Evolutionary conservation across 2,329 filamentous ascomycete genomes (phyloP), one percentile per base, ranked within the genome.

Genomic region (Keithomyces neogunnii): DNA sequence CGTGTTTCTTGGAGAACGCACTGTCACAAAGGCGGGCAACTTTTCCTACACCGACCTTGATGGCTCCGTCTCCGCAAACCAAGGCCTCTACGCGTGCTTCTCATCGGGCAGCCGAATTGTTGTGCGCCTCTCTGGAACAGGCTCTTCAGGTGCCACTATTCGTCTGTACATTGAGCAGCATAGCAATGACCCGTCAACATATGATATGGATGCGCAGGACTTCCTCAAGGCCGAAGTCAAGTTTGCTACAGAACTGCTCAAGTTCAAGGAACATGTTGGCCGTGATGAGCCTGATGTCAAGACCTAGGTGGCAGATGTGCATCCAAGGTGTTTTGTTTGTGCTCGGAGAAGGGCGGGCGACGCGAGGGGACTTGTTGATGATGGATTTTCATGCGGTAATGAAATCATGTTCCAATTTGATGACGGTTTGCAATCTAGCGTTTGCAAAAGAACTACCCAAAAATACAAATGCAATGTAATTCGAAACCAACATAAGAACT

Each of bases 21-120:
- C 89, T 64, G 89, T 96, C 43, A 75, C 83, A 47, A 88, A 95
- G 62, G 92, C 91, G 5, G 93, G 91, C 59, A 91, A 99, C 79
- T 99, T 99, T 72, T 89, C 89, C 33, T 99, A 99, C 80, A 97
- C 89, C 7, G 93, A 99, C 66, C 84, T 99, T n/a, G 93, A 99
- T 64, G 93, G 92, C 55, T 96, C 89, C 58, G 89, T 97, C 50
- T 87, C 89, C 64, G 89, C 90, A 67, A 95, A 96, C 77, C 93
- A 99, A 75, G 93, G 93, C 58, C 84, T 99, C 60, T 99, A 88
- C 66, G 88, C 91, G 68, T 88, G 88, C 70, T 97, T 97, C 72
- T 89, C 90, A 51, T 91, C 95, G 53, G 92, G 92, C 56, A 96
- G 89, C 74, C 87, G 93, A 60, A 92, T 97, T 55, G 90, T 99